Evolutionary conservation across 2,329 filamentous ascomycete genomes (phyloP).

Genomic region (Cytospora paraplurivora): DNA sequence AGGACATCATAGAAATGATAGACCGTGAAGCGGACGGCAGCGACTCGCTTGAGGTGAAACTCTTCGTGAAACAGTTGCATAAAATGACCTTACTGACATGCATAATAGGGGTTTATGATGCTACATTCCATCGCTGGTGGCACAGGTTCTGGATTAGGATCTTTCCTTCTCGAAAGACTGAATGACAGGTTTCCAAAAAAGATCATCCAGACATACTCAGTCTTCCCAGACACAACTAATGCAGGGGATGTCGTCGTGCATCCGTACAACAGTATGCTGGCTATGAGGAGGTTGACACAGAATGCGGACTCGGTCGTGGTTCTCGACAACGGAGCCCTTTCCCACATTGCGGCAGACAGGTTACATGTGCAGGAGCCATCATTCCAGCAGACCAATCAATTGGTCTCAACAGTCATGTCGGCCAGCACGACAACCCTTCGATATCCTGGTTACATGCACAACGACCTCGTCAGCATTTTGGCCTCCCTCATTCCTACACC

Average conservation of each 20-base stretch:
- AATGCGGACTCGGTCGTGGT: conserved; percentile 98
- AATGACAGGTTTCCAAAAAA: conserved; percentile 99
- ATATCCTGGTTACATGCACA: conserved; percentile 99
- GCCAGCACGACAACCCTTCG: conserved; percentile 94
- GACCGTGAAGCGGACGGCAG: conserved; percentile 97
- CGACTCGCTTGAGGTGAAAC: conserved; percentile 83
- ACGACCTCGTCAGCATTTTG: conserved; percentile 95
- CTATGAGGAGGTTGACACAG: conserved; percentile 87
- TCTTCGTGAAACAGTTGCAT: too few species aligned
- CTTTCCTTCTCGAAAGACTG: conserved; percentile 89
- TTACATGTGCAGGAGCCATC: conserved; percentile 94
- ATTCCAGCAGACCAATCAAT: conserved; percentile 95
- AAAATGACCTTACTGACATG: conserved; percentile 31
- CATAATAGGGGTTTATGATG: conserved; percentile 85
- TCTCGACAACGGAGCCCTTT: conserved; percentile 91
- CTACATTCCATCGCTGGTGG: conserved; percentile 97
- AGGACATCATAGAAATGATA: conserved; percentile 99
- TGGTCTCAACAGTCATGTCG: conserved; percentile 98
- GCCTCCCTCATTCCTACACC: conserved; percentile 95
- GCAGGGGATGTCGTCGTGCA: conserved; percentile 92
- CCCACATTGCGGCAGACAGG: conserved; percentile 89
- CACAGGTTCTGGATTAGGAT: conserved; percentile 93
- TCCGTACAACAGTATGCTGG: conserved; percentile 94
- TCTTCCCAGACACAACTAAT: conserved; percentile 92
- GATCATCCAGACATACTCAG: conserved; percentile 97